Base-by-base conservation (phyloP, 768 basidiomycete genomes). In the Amanita molliuscula region DNA sequence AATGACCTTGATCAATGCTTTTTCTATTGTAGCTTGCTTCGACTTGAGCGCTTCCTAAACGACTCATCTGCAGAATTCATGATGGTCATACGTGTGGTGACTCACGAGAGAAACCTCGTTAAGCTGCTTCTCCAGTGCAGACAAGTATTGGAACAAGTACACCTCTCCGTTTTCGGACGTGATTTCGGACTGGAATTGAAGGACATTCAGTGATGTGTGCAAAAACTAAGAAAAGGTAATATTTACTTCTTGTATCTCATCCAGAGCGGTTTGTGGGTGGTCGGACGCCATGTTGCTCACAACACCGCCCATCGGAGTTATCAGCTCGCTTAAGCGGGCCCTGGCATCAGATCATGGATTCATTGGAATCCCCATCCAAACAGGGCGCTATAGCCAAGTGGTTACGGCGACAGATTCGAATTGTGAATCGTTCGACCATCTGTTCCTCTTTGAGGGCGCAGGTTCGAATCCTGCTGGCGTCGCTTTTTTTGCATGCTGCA, bases 71-170 rank as follows among this genome's bases (percentile, higher is more conserved):
- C 11, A 33, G 29, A 20, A 21, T 42, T 21, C 44, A 9, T 42
- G 3, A 20, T 2, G 20, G 44, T 11, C 20, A 34, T 6, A 35
- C 23, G 7, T 28, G 11, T 2, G 13, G 13, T 31, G 6, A 67
- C 86, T 47, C 58, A 90, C 89, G 25, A 74, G 58, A 1, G 74
- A 57, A 13, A 74, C 67, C 1, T 70, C 65, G 21, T 66, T 69
- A 16, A 88, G 62, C 21, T 70, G 72, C 60, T 75, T 77, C 62
- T 90, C 82, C 2, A 77, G 75, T 8, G 72, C 67, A 6, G 81
- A 77, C 8, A 93, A 73, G 87, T 89, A 95, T 58, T 86, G 84
- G 58, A 93, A 86, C 13, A 93, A 64, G 58, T 88, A 87, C 45
- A 92, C 75, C 55, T 90, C 88, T 11, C 81, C 85, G 63, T 83